phyloP scores from a whole-genome alignment of 1,284 basidiomycete genomes.

The Termitomyces sp. region DNA sequence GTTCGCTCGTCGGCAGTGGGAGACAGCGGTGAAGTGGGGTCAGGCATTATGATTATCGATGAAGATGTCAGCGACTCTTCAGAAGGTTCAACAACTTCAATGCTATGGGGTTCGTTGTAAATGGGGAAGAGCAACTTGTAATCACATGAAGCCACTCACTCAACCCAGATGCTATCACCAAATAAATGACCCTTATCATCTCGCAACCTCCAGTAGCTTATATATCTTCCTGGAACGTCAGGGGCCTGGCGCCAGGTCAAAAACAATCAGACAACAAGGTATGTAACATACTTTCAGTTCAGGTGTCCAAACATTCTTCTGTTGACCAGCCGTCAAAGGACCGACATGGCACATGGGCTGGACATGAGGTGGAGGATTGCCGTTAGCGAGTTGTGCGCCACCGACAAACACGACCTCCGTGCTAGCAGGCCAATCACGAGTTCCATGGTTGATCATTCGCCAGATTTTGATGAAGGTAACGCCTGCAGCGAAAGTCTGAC shows the following conservation, averaged over 20 bases:
- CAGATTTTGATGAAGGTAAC: conserved; percentile 82
- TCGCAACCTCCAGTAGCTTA: conserved; percentile 70
- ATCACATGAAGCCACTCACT: conserved; percentile 36
- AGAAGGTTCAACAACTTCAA: conserved; percentile 55
- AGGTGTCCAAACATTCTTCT: conserved; percentile 63
- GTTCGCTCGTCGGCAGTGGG: background rate
- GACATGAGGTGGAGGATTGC: conserved; percentile 19
- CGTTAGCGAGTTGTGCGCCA: conserved; percentile 48
- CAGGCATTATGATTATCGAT: conserved; percentile 69
- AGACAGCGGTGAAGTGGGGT: conserved; percentile 27
- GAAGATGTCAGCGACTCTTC: conserved; percentile 59
- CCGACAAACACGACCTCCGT: conserved; percentile 68
- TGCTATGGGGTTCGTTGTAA: conserved; percentile 33
- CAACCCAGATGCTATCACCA: conserved; percentile 72
- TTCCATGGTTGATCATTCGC: conserved; percentile 65
- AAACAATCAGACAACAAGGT: background rate
- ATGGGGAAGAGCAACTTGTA: background rate
- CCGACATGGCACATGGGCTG: conserved; percentile 41
- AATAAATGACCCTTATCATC: conserved; percentile 58
- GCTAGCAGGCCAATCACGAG: conserved; percentile 58
- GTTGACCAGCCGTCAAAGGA: conserved; percentile 46
- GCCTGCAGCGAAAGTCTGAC: conserved; percentile 75
- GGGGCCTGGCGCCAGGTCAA: conserved; percentile 48
- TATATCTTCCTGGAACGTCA: conserved; percentile 64
- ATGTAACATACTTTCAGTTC: conserved; percentile 58